Conservation (phyloP, 2,329 filamentous ascomycete genomes). For the Trichoderma koningii region DNA sequence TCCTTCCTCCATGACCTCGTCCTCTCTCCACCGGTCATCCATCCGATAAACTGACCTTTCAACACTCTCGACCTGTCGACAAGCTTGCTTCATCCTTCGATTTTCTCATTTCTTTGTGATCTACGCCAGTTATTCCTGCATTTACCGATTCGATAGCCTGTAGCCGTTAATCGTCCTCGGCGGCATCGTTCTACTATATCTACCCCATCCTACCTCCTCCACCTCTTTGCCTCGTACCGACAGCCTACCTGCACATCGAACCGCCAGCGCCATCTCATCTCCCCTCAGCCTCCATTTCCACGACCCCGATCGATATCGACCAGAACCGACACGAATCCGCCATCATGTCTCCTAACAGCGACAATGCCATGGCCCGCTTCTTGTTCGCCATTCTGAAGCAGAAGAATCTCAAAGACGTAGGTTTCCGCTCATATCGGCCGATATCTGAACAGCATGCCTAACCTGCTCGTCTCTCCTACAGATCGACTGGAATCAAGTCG, state of each 20-base stretch:
- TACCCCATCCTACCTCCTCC: not conserved
- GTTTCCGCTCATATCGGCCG: conserved; percentile 34
- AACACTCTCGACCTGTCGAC: not conserved
- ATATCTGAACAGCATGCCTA: conserved; percentile 19
- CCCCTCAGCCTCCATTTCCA: not conserved
- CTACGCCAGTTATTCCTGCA: not conserved
- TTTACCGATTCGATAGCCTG: not conserved
- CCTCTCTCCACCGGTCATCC: conserved; percentile 5
- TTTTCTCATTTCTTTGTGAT: not conserved
- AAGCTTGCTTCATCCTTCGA: not conserved
- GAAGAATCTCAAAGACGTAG: conserved; percentile 62
- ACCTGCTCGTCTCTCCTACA: conserved; percentile 34
- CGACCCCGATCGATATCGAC: not conserved
- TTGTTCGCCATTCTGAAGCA: conserved; percentile 62
- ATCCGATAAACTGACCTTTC: conserved; percentile 6
- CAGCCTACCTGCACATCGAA: not conserved
- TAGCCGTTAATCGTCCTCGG: conserved; percentile 4
- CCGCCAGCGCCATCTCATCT: not conserved
- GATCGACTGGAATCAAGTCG: conserved; percentile 63
- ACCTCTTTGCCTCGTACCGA: not conserved
- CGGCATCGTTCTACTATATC: not conserved
- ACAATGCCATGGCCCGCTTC: conserved; percentile 59
- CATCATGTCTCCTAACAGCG: conserved; percentile 56
- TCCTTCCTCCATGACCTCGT: not conserved
- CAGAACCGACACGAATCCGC: conserved; percentile 11